phyloP scores from a whole-genome alignment of 352 stramenopile species.

The Phytophthora agathidicida region DNA sequence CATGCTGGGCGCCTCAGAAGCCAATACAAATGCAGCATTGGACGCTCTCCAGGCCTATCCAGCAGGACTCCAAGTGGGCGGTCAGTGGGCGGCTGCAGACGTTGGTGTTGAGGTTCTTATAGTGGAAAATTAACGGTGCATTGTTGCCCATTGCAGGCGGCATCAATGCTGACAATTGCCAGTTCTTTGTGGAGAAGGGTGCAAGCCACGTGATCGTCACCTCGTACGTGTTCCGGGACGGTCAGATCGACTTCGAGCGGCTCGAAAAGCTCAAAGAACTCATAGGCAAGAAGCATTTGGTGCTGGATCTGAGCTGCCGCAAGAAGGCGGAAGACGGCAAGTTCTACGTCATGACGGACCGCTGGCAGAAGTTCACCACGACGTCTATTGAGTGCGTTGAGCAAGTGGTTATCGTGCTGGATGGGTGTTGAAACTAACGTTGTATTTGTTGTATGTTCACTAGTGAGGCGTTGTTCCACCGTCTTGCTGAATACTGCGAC shows the following conservation, averaged over 20 bases:
- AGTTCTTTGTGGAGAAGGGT: slow-evolving; percentile 93
- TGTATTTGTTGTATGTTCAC: slow-evolving; percentile 5
- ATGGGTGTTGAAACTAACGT: background rate
- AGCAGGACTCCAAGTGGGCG: slow-evolving; percentile 95
- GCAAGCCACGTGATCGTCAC: slow-evolving; percentile 99
- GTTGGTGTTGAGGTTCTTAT: background rate
- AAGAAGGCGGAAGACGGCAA: slow-evolving; percentile 84
- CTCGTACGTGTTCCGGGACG: slow-evolving; percentile 96
- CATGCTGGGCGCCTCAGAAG: slow-evolving; percentile 94
- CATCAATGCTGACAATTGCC: slow-evolving; percentile 94
- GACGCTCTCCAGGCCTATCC: slow-evolving; percentile 91
- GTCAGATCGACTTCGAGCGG: slow-evolving; percentile 88
- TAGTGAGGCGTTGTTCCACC: slow-evolving; percentile 86
- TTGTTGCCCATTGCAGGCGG: slow-evolving; percentile 44
- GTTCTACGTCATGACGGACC: slow-evolving; percentile 97
- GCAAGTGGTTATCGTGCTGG: background rate
- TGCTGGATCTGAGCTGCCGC: slow-evolving; percentile 97
- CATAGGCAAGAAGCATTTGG: slow-evolving; percentile 83
- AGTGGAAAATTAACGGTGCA: background rate
- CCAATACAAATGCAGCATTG: slow-evolving; percentile 91
- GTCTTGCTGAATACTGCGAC: slow-evolving; percentile 93
- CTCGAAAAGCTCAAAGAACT: slow-evolving; percentile 71
- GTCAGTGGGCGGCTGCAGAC: slow-evolving; percentile 37
- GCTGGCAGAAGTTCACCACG: slow-evolving; percentile 97
- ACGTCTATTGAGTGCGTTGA: slow-evolving; percentile 83